These are phyloP conservation scores for Suhomyces chickasaworum DNA, from an alignment of 1,139 yeast genomes.

Conservation along the genomic window DNA sequence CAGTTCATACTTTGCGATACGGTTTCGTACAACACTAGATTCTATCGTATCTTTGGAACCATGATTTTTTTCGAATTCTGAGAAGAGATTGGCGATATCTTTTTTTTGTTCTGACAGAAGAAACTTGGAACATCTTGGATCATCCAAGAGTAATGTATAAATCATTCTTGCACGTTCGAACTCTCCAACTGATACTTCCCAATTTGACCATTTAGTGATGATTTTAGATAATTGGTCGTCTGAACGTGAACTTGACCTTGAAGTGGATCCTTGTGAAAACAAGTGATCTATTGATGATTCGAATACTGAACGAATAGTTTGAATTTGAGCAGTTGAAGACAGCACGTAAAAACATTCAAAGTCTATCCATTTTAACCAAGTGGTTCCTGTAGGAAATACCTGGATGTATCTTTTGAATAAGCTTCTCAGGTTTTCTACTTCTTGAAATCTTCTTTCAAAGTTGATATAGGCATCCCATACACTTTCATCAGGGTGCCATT, in stretches of 20 bases:
- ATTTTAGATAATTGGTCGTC: constrained; percentile 29
- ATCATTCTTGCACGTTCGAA: constrained; percentile 67
- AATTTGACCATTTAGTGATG: constrained; percentile 59
- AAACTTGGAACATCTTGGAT: constrained; percentile 21
- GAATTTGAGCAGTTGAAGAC: constrained; percentile 22
- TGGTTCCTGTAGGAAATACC: constrained; percentile 52
- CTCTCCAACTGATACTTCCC: constrained; percentile 70
- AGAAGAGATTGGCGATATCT: constrained; percentile 47
- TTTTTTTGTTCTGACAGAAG: constrained; percentile 46
- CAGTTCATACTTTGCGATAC: constrained; percentile 58
- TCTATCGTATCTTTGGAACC: constrained; percentile 61
- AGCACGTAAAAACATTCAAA: constrained; percentile 27
- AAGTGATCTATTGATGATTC: constrained; percentile 63
- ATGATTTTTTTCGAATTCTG: constrained; percentile 65
- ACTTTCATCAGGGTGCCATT: constrained; percentile 64
- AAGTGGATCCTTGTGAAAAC: too few relatives aligned
- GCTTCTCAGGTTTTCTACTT: constrained; percentile 56
- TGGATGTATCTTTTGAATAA: constrained; percentile 59
- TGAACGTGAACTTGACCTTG: constrained; percentile 17
- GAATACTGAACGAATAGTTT: constrained; percentile 61
- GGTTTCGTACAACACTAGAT: constrained; percentile 50
- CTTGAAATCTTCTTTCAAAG: constrained; percentile 70
- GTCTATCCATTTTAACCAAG: constrained; percentile 60
- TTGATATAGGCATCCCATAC: constrained; percentile 79
- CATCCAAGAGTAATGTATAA: constrained; percentile 53